phyloP scores from a whole-genome alignment of 306 rosid species.

The peach (Prunus persica) region Prunus_persica_NCBIv2 NC_034015.1:18756001-18756500 shows the following conservation, averaged over 20 bases:
- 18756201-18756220: too few species aligned
- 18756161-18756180: background rate
- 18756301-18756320: too few species aligned
- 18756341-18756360: background rate
- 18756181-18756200: too few species aligned
- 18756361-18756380: background rate
- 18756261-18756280: too few species aligned
- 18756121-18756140: too few species aligned
- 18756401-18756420: constrained; percentile 15
- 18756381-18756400: background rate
- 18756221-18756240: too few species aligned
- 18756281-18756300: too few species aligned
- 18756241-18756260: too few species aligned
- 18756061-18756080: constrained; percentile 40
- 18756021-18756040: constrained; percentile 73
- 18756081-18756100: constrained; percentile 8
- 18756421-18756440: constrained; percentile 89
- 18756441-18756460: constrained; percentile 95
- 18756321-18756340: background rate
- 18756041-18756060: constrained; percentile 99
- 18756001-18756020: constrained; percentile 71
- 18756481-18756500: constrained; percentile 91
- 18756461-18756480: constrained; percentile 92
- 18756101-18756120: background rate
- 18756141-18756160: too few species aligned